Conservation (phyloP, 2,329 filamentous ascomycete species). For the Cordyceps militaris region DNA sequence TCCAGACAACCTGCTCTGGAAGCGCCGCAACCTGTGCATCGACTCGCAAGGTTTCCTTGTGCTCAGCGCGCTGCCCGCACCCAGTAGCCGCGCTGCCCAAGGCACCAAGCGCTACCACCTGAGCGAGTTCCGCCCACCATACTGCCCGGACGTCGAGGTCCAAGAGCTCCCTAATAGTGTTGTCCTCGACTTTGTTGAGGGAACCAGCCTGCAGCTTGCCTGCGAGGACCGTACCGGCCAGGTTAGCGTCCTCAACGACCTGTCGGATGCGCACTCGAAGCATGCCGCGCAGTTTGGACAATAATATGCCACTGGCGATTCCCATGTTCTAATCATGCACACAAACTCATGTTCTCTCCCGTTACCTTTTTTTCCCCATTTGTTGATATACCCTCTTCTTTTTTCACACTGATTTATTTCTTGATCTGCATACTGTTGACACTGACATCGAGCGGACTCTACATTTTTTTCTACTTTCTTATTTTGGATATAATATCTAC, state of each 20-base stretch:
- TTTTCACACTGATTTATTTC: background rate
- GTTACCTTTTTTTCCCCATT: slow-evolving; percentile 3
- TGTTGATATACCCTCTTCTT: slow-evolving; percentile 12
- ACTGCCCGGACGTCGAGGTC: slow-evolving; percentile 79
- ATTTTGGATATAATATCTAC: background rate
- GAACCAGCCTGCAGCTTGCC: slow-evolving; percentile 55
- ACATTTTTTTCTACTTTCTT: background rate
- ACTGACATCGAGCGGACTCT: background rate
- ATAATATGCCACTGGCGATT: slow-evolving; percentile 15
- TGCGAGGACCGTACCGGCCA: slow-evolving; percentile 57
- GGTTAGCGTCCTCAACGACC: slow-evolving; percentile 40
- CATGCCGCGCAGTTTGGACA: slow-evolving; percentile 27
- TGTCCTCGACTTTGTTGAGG: slow-evolving; percentile 52
- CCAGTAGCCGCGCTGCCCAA: slow-evolving; percentile 39
- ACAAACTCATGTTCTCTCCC: background rate
- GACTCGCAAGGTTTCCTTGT: slow-evolving; percentile 79
- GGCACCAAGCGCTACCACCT: slow-evolving; percentile 74
- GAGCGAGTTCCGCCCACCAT: slow-evolving; percentile 72
- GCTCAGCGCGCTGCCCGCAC: slow-evolving; percentile 56
- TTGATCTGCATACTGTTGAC: background rate
- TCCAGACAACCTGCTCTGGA: slow-evolving; percentile 93
- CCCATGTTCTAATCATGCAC: background rate
- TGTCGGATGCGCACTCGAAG: slow-evolving; percentile 31
- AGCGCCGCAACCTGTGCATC: slow-evolving; percentile 80
- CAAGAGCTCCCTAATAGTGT: slow-evolving; percentile 89